Conservation (phyloP, 2,329 filamentous ascomycete species). For the Ceratocystis cacaofunesta region DNA sequence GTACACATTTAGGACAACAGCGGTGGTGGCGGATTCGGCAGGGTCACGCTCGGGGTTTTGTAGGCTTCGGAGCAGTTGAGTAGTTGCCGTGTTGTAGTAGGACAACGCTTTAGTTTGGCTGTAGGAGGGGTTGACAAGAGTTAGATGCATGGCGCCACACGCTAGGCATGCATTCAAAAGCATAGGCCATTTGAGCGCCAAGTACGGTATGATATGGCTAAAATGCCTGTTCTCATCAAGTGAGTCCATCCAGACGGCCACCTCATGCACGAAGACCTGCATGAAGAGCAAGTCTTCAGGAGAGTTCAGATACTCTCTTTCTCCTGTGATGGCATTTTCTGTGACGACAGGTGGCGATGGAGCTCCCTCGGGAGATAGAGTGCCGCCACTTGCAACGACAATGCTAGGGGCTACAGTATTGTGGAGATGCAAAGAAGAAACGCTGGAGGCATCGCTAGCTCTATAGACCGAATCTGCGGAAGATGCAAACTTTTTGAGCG, state of each 20-base stretch:
- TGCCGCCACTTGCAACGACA: constrained; percentile 14
- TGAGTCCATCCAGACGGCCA: constrained; percentile 87
- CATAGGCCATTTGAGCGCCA: constrained; percentile 71
- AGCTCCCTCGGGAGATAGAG: constrained; percentile 22
- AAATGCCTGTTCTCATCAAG: constrained; percentile 80
- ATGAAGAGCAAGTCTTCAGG: constrained; percentile 75
- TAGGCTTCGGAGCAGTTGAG: constrained; percentile 57
- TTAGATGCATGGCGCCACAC: constrained; percentile 72
- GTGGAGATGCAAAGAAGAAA: constrained; percentile 27
- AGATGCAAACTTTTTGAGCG: neutral
- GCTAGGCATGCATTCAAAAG: constrained; percentile 77
- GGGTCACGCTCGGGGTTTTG: constrained; percentile 59
- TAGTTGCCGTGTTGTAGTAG: constrained; percentile 78
- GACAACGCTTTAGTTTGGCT: constrained; percentile 51
- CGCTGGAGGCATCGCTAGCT: constrained; percentile 27
- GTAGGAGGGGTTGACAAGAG: constrained; percentile 43
- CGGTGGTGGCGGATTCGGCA: constrained; percentile 59
- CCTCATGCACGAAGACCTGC: constrained; percentile 82
- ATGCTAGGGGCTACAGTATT: constrained; percentile 19
- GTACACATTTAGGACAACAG: constrained; percentile 80
- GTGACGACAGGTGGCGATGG: constrained; percentile 28
- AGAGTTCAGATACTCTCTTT: constrained; percentile 51
- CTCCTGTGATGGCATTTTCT: constrained; percentile 25
- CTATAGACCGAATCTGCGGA: constrained; percentile 18
- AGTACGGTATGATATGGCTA: constrained; percentile 66